phyloP scores from a whole-genome alignment of 495 filamentous ascomycete species.

The Aspergillus coremiiformis region DNA sequence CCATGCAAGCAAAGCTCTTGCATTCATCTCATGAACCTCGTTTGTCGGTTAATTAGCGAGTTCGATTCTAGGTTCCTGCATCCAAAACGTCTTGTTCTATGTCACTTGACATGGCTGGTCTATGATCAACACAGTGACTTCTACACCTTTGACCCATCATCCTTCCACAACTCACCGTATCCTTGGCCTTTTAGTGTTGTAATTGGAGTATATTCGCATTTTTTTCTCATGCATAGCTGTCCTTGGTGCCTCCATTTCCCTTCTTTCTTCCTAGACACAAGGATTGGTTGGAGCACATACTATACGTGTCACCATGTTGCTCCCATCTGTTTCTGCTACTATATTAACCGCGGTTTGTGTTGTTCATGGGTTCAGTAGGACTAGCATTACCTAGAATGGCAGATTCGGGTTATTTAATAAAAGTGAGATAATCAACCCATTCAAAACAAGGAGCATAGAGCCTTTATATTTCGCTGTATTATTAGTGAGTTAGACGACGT shows the following conservation, averaged over 20 bases:
- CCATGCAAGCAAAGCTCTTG: background rate
- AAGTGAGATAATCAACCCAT: background rate
- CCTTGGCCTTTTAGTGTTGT: background rate
- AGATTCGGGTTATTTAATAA: constrained; percentile 12
- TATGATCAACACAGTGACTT: constrained; percentile 8
- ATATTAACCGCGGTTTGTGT: background rate
- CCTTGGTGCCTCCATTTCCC: background rate
- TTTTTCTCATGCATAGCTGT: background rate
- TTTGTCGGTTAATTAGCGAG: constrained; percentile 6
- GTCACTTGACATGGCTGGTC: constrained; percentile 6
- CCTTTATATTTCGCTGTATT: background rate
- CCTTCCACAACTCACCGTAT: background rate
- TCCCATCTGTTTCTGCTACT: background rate
- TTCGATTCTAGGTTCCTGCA: background rate
- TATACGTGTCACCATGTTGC: background rate
- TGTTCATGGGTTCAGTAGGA: background rate
- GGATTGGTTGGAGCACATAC: background rate
- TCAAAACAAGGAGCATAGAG: background rate
- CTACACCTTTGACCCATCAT: background rate
- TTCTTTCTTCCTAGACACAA: background rate
- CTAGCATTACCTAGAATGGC: constrained; percentile 20
- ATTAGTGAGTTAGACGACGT: background rate
- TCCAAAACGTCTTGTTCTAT: background rate
- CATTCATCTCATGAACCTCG: background rate
- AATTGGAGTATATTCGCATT: background rate